Evolutionary conservation across 2,329 filamentous ascomycete genomes (phyloP), one percentile per base, ranked within the genome.

Genomic region (Rhynchosporium secalis): DNA sequence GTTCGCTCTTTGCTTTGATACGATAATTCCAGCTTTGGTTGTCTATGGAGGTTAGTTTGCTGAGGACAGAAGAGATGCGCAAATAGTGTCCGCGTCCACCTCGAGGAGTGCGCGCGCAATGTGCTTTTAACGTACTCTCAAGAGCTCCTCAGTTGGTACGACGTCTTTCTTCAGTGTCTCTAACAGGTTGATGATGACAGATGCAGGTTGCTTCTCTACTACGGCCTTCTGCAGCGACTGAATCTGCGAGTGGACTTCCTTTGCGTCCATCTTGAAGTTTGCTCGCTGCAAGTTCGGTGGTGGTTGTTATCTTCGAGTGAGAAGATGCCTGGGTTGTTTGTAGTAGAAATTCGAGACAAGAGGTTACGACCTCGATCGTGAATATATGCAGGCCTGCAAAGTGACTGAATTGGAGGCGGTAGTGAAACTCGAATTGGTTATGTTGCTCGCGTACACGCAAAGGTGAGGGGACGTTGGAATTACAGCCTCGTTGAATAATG

Each of bases 1-100:
- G 75, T 96, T 92, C 64, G 89, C 78, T 59, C 86, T 82, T 56
- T 88, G 85, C 75, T 92, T 94, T 75, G 93, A 94, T 66, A 98
- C 90, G 56, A 89, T 86, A 68, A 96, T 88, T 70, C 95, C 95
- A 57, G 96, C 94, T 70, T 89, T 90, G n/a, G 94, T 98, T 47
- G 89, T 82, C 86, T 89, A 61, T 15, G 52, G 26, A 58, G 31
- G 47, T 33, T 45, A 56, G 49, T 61, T 55, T 51, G 29, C 58
- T 15, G 36, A 13, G 15, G 51, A 41, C n/a, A 20, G 15, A 28
- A 36, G 9, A 15, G 49, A 54, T 31, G 40, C 36, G 28, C 41
- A 33, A 12, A 56, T 13, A 15, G 9, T 33, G 9, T 58, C 28
- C 29, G 40, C 15, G 46, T 58, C 29, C 36, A 56, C 54, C 20